Evolutionary conservation across 2,329 filamentous ascomycete genomes (phyloP), one percentile per base, ranked within the genome.

Genomic region (Colletotrichum graminicola): DNA sequence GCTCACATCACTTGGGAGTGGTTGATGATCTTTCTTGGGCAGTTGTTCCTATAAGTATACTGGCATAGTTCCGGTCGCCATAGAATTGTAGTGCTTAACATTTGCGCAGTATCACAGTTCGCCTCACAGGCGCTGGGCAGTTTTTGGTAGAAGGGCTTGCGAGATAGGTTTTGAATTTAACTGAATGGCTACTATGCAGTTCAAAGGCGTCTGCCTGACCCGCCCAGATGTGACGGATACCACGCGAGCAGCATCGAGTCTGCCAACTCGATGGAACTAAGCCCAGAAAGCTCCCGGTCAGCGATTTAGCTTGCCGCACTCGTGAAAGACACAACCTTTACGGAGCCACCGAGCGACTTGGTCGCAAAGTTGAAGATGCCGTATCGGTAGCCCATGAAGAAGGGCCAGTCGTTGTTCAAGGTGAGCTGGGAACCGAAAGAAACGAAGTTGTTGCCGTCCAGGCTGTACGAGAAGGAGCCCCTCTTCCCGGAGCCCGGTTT

Each of bases 291-390:
- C 11, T 7, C 77, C 78, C 8, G 23, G 14, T 39, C 32, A 23
- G 18, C 16, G 26, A 29, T 5, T 39, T 18, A 23, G 29, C 26
- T 14, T 56, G 12, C 39, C 10, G 59, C 59, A 21, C 45, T 62
- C 14, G 36, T 64, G 36, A 67, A 61, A 12, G 64, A 67, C 23
- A 32, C 23, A 23, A 62, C 64, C 29, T n/a, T 26, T 2, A 75
- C 45, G 4, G 68, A 71, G 12, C 76, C 76, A 4, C 76, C 75
- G 12, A 77, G 45, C 5, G 54, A 41, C 51, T 78, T 78, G 1
- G 84, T 87, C 0, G 84, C 85, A 76, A 79, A 84, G 73, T 86
- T 86, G 70, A 87, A 87, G 5, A 86, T 81, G 0, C 80, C 85
- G 74, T 79, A 87, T 0, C 85, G 79, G 73, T 86, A 87, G 0